Evolutionary conservation across 2,329 filamentous ascomycete genomes (phyloP).

Genomic region (Phyllosticta citrichinensis): DNA sequence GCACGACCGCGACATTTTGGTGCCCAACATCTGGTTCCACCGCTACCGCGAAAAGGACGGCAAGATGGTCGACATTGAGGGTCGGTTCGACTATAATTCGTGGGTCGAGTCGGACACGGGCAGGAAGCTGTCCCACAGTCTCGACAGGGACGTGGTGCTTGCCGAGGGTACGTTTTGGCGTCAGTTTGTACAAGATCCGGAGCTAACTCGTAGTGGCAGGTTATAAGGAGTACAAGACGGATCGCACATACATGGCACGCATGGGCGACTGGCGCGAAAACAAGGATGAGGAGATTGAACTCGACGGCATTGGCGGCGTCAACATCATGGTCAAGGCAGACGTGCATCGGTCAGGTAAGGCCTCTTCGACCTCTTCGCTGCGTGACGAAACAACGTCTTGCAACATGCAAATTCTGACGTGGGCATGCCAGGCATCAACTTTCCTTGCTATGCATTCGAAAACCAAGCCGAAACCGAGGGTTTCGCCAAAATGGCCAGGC

Average conservation of each 20-base stretch:
- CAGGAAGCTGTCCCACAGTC: conserved; percentile 58
- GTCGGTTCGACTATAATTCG: conserved; percentile 97
- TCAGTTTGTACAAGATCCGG: neutral
- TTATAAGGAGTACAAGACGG: conserved; percentile 88
- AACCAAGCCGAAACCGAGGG: conserved; percentile 99
- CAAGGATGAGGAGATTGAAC: conserved; percentile 82
- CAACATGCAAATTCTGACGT: too few relatives aligned
- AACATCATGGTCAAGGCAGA: conserved; percentile 97
- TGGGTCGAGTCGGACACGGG: conserved; percentile 92
- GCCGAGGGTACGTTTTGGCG: conserved; percentile 60
- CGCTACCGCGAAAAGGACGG: conserved; percentile 64
- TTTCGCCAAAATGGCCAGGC: conserved; percentile 97
- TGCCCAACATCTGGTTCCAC: conserved; percentile 98
- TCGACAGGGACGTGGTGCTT: conserved; percentile 73
- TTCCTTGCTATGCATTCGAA: conserved; percentile 91
- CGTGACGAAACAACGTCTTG: neutral
- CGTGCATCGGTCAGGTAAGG: conserved; percentile 81
- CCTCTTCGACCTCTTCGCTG: neutral
- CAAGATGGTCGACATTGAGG: conserved; percentile 66
- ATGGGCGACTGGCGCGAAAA: conserved; percentile 91
- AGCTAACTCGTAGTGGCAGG: conserved; percentile 39
- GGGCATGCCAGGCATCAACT: conserved; percentile 57
- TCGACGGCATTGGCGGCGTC: conserved; percentile 93
- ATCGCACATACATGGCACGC: conserved; percentile 76
- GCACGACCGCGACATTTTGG: conserved; percentile 84